phyloP scores from a whole-genome alignment of 164 flowering plant species.

The Stephania yunnanensis region DNA sequence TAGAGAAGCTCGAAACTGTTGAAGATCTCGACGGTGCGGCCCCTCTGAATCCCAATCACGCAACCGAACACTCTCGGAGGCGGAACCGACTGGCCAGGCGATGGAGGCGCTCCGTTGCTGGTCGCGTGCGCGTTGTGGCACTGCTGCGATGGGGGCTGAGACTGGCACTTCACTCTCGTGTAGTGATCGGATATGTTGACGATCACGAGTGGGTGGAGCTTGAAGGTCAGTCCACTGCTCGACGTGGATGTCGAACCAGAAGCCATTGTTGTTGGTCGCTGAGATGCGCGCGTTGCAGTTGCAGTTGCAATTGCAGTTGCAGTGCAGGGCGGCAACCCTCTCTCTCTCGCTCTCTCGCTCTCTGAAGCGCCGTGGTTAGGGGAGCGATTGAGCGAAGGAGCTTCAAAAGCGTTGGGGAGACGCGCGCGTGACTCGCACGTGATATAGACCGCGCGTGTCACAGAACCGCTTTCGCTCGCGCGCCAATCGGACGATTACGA shows the following conservation, averaged over 20 bases:
- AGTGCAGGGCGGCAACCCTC: too few relatives aligned
- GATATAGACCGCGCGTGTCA: too few relatives aligned
- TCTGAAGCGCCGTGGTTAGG: background rate
- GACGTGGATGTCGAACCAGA: constrained; percentile 24
- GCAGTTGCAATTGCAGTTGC: too few relatives aligned
- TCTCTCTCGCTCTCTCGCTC: background rate
- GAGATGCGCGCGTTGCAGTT: too few relatives aligned
- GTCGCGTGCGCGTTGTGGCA: constrained; percentile 20
- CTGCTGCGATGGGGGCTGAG: constrained; percentile 10
- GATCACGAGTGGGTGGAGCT: constrained; percentile 91
- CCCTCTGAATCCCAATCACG: constrained; percentile 85
- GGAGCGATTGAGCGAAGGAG: too few relatives aligned
- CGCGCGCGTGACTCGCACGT: too few relatives aligned
- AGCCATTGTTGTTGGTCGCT: background rate
- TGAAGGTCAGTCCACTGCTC: constrained; percentile 89
- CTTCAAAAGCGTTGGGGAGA: too few relatives aligned
- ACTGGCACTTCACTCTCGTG: constrained; percentile 77
- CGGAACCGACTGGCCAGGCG: constrained; percentile 12
- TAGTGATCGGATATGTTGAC: constrained; percentile 96
- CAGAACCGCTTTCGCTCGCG: too few relatives aligned
- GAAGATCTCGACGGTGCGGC: constrained; percentile 95
- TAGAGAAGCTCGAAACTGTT: constrained; percentile 96
- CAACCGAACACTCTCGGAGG: constrained; percentile 75
- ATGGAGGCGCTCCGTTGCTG: constrained; percentile 16
- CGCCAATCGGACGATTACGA: too few relatives aligned